Percentiles rank a stretch among this genome's conserved stretches.
phyloP scores from a whole-genome alignment of 108 stramenopile genomes.

The Skeletonema costatum region DNA sequence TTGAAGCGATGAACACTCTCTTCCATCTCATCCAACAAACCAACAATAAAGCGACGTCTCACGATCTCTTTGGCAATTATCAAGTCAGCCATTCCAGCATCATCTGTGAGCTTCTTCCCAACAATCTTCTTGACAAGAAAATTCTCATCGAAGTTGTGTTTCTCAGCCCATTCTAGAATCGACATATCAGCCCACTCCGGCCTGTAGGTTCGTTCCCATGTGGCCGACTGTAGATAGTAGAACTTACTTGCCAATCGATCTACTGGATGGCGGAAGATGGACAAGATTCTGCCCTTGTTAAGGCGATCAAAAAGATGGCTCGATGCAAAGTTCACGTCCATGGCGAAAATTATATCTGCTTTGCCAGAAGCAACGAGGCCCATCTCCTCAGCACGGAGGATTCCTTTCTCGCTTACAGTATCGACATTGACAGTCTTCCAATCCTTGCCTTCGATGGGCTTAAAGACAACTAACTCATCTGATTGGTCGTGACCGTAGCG shows the following conservation, averaged over 20 bases:
- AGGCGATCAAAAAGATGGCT: conserved; percentile 34
- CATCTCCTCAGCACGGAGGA: conserved; percentile 36
- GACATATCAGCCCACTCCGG: conserved; percentile 41
- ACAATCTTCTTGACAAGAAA: conserved; percentile 33
- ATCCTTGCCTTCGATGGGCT: conserved; percentile 24
- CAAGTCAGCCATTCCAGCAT: conserved; percentile 19
- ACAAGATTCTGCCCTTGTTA: conserved; percentile 35
- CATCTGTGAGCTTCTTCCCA: conserved; percentile 12
- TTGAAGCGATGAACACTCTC: conserved; percentile 47
- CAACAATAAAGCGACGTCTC: conserved; percentile 47
- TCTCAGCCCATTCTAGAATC: conserved; percentile 41
- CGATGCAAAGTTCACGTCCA: conserved; percentile 38
- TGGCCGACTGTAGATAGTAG: conserved; percentile 47
- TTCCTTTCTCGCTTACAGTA: conserved; percentile 42
- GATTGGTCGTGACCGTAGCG: conserved; percentile 24
- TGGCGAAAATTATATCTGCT: conserved; percentile 49
- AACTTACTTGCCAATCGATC: conserved; percentile 42
- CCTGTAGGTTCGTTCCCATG: conserved; percentile 46
- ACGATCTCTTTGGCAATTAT: conserved; percentile 49
- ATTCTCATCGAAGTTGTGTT: conserved; percentile 22
- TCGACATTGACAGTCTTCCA: conserved; percentile 51
- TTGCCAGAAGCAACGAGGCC: conserved; percentile 23
- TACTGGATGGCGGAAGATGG: conserved; percentile 48
- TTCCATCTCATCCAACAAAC: conserved; percentile 45
- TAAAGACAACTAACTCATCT: conserved; percentile 28